Evolutionary conservation across 805 yeast genomes (phyloP).

Genomic region (Candida orba): DNA sequence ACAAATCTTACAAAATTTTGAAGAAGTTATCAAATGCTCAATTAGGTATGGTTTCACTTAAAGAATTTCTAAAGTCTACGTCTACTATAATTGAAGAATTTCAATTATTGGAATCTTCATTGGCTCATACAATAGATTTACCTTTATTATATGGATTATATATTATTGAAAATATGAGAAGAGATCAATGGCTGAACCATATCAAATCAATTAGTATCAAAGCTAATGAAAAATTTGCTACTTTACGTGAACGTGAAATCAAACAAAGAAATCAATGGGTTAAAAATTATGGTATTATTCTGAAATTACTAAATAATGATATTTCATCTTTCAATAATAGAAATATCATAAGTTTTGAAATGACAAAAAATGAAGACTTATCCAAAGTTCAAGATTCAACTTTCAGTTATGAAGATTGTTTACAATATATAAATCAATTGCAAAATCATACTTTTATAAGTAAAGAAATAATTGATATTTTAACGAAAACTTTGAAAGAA

Average conservation of each 20-base stretch:
- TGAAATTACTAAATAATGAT: conserved; percentile 28
- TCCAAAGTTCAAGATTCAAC: not conserved
- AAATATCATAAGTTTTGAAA: conserved; percentile 15
- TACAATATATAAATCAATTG: conserved; percentile 32
- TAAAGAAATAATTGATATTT: conserved; percentile 26
- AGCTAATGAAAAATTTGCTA: conserved; percentile 51
- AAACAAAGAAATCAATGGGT: conserved; percentile 55
- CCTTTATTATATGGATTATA: conserved; percentile 70
- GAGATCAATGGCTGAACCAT: conserved; percentile 45
- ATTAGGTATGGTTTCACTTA: conserved; percentile 15
- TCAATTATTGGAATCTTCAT: conserved; percentile 16
- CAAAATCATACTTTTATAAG: conserved; percentile 26
- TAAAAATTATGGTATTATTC: conserved; percentile 46
- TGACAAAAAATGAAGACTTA: conserved; percentile 10
- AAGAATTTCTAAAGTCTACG: conserved; percentile 17
- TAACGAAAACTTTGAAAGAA: conserved; percentile 33
- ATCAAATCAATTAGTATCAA: conserved; percentile 24
- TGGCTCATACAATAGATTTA: conserved; percentile 46
- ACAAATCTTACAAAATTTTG: conserved; percentile 10
- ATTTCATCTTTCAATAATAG: conserved; percentile 18
- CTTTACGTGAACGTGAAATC: conserved; percentile 49
- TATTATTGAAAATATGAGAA: conserved; percentile 52
- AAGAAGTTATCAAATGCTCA: conserved; percentile 15
- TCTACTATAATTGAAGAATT: conserved; percentile 19
- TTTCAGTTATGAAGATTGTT: conserved; percentile 24